phyloP scores from a whole-genome alignment of 2,329 filamentous ascomycete species.

The Shiraia bambusicola region DNA sequence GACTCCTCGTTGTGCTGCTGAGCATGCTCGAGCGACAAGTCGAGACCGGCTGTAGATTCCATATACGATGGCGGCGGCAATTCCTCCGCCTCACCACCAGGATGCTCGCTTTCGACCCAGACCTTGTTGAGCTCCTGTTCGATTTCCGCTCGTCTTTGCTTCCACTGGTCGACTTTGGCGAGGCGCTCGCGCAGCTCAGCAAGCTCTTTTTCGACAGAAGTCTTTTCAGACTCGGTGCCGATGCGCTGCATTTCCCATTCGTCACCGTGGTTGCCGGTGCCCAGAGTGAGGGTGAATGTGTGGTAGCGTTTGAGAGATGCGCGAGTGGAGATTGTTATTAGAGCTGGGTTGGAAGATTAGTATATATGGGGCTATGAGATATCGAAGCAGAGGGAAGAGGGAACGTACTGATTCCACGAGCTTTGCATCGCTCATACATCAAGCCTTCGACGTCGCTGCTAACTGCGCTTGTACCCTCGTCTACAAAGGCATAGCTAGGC shows the following conservation, averaged over 20 bases:
- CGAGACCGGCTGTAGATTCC: slow-evolving; percentile 11
- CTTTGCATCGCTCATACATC: slow-evolving; percentile 89
- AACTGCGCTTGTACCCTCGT: slow-evolving; percentile 93
- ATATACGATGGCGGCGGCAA: slow-evolving; percentile 42
- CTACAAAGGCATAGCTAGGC: slow-evolving; percentile 88
- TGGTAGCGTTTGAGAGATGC: slow-evolving; percentile 96
- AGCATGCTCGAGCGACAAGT: too few relatives aligned
- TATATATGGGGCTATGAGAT: not conserved
- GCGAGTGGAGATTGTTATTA: slow-evolving; percentile 94
- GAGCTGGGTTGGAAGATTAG: slow-evolving; percentile 52
- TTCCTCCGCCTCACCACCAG: slow-evolving; percentile 37
- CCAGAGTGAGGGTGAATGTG: slow-evolving; percentile 83
- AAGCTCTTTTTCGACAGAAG: slow-evolving; percentile 88
- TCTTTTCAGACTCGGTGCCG: slow-evolving; percentile 89
- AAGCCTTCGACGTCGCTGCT: slow-evolving; percentile 92
- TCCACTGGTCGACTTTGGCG: slow-evolving; percentile 81
- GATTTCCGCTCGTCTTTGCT: slow-evolving; percentile 74
- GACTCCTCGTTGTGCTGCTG: too few relatives aligned
- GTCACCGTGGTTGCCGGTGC: slow-evolving; percentile 75
- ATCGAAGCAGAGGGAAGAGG: not conserved
- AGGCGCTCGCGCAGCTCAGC: slow-evolving; percentile 79
- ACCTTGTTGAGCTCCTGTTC: slow-evolving; percentile 73
- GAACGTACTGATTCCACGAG: slow-evolving; percentile 83
- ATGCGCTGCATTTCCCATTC: slow-evolving; percentile 94
- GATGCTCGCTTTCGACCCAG: slow-evolving; percentile 50